These are phyloP conservation scores for Ophioceras dolichostomum DNA, from an alignment of 2,329 filamentous ascomycete species.

Conservation along the genomic window DNA sequence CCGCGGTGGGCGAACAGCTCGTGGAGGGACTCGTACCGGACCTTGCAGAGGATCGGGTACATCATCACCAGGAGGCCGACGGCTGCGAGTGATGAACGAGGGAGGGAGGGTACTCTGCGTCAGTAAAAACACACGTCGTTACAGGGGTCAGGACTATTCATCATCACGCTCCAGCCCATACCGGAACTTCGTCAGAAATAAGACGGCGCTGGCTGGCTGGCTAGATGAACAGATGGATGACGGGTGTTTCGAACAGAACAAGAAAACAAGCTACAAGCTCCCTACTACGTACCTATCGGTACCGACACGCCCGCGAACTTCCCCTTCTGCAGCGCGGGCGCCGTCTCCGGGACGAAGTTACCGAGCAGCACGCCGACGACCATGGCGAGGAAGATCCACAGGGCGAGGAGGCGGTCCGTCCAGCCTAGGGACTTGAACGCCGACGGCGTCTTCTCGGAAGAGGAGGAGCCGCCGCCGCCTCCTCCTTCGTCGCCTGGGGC, in stretches of 20 bases:
- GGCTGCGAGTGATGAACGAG: slow-evolving; percentile 44
- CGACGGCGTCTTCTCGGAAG: slow-evolving; percentile 15
- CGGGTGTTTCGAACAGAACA: too few relatives aligned
- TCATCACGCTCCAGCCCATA: too few relatives aligned
- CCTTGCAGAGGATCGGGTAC: slow-evolving; percentile 86
- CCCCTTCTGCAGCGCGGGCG: slow-evolving; percentile 52
- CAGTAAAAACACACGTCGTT: too few relatives aligned
- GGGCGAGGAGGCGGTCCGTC: slow-evolving; percentile 50
- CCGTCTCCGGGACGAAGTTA: slow-evolving; percentile 57
- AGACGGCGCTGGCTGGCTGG: too few relatives aligned
- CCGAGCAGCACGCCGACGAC: slow-evolving; percentile 61
- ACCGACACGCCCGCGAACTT: slow-evolving; percentile 44
- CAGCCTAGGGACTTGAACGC: slow-evolving; percentile 42
- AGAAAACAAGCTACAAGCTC: too few relatives aligned
- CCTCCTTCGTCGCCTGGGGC: not conserved
- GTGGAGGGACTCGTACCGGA: slow-evolving; percentile 65
- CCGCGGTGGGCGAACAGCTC: slow-evolving; percentile 44
- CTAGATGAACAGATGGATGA: too few relatives aligned
- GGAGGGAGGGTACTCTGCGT: too few relatives aligned
- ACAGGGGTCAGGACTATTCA: too few relatives aligned
- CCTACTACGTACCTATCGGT: slow-evolving; percentile 25
- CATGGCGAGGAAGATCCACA: slow-evolving; percentile 75
- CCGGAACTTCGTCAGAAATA: too few relatives aligned
- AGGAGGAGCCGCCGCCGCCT: not conserved
- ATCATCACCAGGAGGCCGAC: slow-evolving; percentile 82